phyloP scores from a whole-genome alignment of 495 filamentous ascomycete genomes.

The Cryomyces minteri region DNA sequence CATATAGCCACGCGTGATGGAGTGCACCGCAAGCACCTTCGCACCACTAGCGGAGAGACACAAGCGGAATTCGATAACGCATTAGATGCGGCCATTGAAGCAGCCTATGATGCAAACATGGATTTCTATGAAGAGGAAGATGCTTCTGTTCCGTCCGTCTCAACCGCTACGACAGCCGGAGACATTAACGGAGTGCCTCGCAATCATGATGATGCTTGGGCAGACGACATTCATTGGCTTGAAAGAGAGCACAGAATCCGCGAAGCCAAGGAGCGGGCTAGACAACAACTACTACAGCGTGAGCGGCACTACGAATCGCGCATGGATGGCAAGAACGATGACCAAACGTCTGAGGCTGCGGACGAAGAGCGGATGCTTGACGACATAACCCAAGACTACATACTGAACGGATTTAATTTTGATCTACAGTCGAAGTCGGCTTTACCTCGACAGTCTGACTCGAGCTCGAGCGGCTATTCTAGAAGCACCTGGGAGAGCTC shows the following conservation, averaged over 20 bases:
- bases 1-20: background rate
- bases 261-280: conserved; percentile 21
- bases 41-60: conserved; percentile 50
- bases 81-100: conserved; percentile 87
- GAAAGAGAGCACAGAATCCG: conserved; percentile 35
- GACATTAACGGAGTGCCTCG: background rate
- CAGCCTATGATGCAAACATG: conserved; percentile 84
- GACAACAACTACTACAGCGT: conserved; percentile 7
- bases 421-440: conserved; percentile 52
- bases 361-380: conserved; percentile 84
- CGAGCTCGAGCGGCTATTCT: conserved; percentile 47
- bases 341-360: background rate
- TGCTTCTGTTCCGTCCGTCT: background rate
- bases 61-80: conserved; percentile 93
- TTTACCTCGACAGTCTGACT: conserved; percentile 75
- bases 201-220: conserved; percentile 15
- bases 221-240: conserved; percentile 39
- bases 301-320: conserved; percentile 2
- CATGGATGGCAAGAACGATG: conserved; percentile 10
- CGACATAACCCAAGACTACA: conserved; percentile 76
- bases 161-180: background rate
- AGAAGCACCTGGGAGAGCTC: conserved; percentile 81
- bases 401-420: conserved; percentile 77
- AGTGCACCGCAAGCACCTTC: conserved; percentile 45
- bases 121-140: conserved; percentile 44